Conservation (phyloP, 495 filamentous ascomycete species). For the Neurospora sp. region DNA sequence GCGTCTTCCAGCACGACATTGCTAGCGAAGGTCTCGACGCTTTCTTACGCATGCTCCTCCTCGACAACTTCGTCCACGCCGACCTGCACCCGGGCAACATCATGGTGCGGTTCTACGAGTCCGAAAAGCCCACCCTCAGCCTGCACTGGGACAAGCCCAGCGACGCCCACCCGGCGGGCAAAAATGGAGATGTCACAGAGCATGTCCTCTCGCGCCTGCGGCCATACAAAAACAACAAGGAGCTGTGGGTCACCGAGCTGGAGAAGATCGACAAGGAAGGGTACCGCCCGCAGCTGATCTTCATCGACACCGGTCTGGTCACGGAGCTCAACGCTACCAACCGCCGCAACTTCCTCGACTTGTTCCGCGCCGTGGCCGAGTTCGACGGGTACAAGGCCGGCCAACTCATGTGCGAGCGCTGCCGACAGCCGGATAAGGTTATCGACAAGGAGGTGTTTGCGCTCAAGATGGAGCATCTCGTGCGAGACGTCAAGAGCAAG, state of each 20-base stretch:
- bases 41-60: constrained; percentile 94
- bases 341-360: constrained; percentile 83
- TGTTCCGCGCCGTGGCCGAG: constrained; percentile 92
- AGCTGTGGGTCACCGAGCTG: constrained; percentile 63
- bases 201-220: constrained; percentile 68
- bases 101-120: constrained; percentile 97
- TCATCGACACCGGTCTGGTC: constrained; percentile 95
- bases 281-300: constrained; percentile 88
- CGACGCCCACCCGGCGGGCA: constrained; percentile 18
- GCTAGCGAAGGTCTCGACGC: constrained; percentile 92
- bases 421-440: constrained; percentile 80
- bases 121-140: constrained; percentile 55
- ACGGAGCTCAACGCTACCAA: constrained; percentile 85
- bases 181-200: constrained; percentile 70
- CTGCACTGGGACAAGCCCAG: constrained; percentile 24
- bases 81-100: constrained; percentile 98
- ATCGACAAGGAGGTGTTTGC: constrained; percentile 84
- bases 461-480: constrained; percentile 91
- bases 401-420: constrained; percentile 91
- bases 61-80: constrained; percentile 98
- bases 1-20: constrained; percentile 87
- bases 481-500: constrained; percentile 74
- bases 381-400: constrained; percentile 96
- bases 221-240: constrained; percentile 53
- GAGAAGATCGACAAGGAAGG: constrained; percentile 76